Conservation (phyloP, 1,284 basidiomycete genomes). For the Leccinum griseonigrum region DNA sequence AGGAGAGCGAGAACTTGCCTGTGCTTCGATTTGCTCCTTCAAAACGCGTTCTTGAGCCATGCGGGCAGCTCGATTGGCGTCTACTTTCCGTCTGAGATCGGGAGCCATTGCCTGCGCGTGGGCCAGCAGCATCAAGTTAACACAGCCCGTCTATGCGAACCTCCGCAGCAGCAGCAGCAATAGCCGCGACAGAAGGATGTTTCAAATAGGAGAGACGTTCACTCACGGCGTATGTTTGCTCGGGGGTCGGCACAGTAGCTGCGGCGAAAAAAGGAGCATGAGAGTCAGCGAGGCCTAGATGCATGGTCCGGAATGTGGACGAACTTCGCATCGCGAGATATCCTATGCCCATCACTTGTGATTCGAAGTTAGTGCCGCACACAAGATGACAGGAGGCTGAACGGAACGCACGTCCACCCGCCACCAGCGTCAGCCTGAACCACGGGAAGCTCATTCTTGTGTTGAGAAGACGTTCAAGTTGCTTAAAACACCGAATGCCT, state of each 20-base stretch:
- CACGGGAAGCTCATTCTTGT: constrained; percentile 46
- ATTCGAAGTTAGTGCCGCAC: constrained; percentile 10
- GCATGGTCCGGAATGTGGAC: constrained; percentile 21
- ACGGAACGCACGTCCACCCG: constrained; percentile 46
- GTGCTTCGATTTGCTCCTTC: constrained; percentile 50
- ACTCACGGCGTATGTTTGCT: constrained; percentile 38
- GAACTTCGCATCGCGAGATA: constrained; percentile 65
- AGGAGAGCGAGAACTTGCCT: constrained; percentile 42
- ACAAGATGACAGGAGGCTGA: not conserved
- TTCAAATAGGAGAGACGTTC: not conserved
- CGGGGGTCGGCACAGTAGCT: constrained; percentile 58
- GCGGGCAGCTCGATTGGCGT: constrained; percentile 56
- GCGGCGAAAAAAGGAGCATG: constrained; percentile 10
- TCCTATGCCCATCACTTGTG: constrained; percentile 57
- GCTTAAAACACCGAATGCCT: not conserved
- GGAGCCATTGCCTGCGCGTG: constrained; percentile 58
- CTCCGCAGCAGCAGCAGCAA: not conserved
- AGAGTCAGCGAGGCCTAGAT: constrained; percentile 5
- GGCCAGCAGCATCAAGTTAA: not conserved
- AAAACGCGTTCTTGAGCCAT: constrained; percentile 54
- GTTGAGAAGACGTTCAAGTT: not conserved
- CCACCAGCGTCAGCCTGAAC: constrained; percentile 45
- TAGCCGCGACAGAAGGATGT: not conserved
- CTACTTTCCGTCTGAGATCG: constrained; percentile 64
- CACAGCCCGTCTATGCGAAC: not conserved